A percentile compares a stretch with the other conserved stretches of the same genome.
Evolutionary conservation across 2,329 filamentous ascomycete species (phyloP).

Genomic region (Fusarium sp.): DNA sequence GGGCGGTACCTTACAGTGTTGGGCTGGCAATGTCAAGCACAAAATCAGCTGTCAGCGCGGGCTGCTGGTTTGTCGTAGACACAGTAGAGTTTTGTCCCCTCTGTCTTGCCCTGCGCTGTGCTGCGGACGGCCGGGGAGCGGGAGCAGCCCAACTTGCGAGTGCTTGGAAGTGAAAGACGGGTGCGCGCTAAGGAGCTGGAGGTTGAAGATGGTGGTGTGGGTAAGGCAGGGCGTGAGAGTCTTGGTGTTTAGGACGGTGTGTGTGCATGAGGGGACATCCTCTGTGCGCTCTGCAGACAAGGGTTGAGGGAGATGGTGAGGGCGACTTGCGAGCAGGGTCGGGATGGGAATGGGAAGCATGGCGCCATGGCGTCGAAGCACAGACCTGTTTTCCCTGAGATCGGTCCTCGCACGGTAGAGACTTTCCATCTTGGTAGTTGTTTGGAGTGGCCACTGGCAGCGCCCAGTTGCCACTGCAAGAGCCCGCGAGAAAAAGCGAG

Average conservation of each 20-base stretch:
- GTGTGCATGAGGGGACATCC: background rate
- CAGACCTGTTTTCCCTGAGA: constrained; percentile 3
- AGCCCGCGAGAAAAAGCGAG: background rate
- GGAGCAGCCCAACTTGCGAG: background rate
- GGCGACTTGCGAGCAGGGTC: background rate
- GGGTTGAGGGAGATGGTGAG: constrained; percentile 4
- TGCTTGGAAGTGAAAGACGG: constrained; percentile 2
- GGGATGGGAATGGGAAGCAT: constrained; percentile 15
- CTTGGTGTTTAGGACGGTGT: constrained; percentile 9
- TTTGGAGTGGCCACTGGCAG: background rate
- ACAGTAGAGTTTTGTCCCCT: background rate
- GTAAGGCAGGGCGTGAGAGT: constrained; percentile 6
- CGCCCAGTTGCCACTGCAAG: background rate
- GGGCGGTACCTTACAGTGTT: constrained; percentile 17
- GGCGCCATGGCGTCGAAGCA: constrained; percentile 17
- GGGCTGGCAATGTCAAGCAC: constrained; percentile 14
- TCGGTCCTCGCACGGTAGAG: constrained; percentile 11
- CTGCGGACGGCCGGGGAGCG: constrained; percentile 1
- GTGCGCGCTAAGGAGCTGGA: constrained; percentile 1
- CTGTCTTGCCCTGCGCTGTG: background rate
- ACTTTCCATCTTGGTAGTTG: constrained; percentile 11
- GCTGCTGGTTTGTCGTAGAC: constrained; percentile 5
- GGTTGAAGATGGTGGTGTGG: constrained; percentile 18
- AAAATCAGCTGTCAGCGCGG: constrained; percentile 9
- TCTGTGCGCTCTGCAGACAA: background rate